Percentiles rank a stretch among this genome's conserved stretches.
phyloP scores from a whole-genome alignment of 2,329 filamentous ascomycete genomes.

The Aureobasidium sp. region DNA sequence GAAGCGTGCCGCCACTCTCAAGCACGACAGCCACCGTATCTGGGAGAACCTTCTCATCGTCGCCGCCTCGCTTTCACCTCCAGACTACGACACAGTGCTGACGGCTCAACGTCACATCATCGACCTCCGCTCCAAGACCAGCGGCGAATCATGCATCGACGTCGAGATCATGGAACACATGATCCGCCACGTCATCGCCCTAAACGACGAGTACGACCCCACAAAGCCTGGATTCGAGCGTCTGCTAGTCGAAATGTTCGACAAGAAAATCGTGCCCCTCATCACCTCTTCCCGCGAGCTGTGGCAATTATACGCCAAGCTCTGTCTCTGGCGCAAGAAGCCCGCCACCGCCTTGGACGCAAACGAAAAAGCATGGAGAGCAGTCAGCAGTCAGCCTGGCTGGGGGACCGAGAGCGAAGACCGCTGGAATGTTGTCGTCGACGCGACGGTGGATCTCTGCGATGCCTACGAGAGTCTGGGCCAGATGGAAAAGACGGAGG shows the following conservation, averaged over 20 bases:
- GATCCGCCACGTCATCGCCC: constrained; percentile 60
- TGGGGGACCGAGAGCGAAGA: constrained; percentile 52
- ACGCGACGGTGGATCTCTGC: constrained; percentile 73
- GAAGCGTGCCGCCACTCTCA: constrained; percentile 76
- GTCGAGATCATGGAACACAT: constrained; percentile 63
- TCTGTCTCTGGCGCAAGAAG: constrained; percentile 67
- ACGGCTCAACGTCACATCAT: constrained; percentile 69
- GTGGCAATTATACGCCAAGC: constrained; percentile 66
- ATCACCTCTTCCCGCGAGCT: constrained; percentile 73
- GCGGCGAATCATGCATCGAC: constrained; percentile 74
- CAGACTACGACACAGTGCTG: constrained; percentile 67
- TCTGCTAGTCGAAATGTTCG: constrained; percentile 64
- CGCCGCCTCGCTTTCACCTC: constrained; percentile 67
- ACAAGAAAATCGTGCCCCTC: constrained; percentile 68
- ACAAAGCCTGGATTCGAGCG: constrained; percentile 46
- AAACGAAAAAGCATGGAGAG: constrained; percentile 84
- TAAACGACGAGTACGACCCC: constrained; percentile 38
- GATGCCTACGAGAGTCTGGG: constrained; percentile 73
- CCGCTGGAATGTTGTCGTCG: constrained; percentile 66
- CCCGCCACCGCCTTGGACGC: constrained; percentile 69
- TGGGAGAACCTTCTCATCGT: constrained; percentile 96
- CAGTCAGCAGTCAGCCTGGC: constrained; percentile 51
- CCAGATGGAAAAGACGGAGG: constrained; percentile 44
- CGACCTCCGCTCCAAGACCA: constrained; percentile 57
- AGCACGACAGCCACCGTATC: constrained; percentile 82